A percentile compares a stretch with the other conserved stretches of the same genome.
phyloP scores from a whole-genome alignment of 306 rosid species.

The Comarum palustre region DNA sequence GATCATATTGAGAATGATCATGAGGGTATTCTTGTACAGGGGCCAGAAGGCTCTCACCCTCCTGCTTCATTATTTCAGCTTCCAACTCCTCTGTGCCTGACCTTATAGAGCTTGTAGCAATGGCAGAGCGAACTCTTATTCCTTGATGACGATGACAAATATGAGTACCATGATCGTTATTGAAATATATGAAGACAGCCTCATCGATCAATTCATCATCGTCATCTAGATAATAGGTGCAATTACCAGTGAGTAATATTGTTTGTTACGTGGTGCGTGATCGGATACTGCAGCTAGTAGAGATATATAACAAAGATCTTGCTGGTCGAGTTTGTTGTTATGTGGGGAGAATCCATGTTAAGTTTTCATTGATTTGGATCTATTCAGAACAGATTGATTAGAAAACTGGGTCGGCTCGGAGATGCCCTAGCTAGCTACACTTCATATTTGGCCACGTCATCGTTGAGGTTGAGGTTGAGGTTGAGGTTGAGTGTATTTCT shows the following conservation, averaged over 20 bases:
- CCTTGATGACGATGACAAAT: background rate
- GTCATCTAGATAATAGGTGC: background rate
- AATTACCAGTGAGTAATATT: background rate
- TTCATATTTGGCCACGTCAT: background rate
- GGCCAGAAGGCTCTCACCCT: constrained; percentile 27
- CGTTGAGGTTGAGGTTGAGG: background rate
- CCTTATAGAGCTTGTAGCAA: background rate
- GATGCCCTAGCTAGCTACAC: background rate
- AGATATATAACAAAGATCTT: background rate
- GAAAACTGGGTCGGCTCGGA: constrained; percentile 8
- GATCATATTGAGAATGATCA: background rate
- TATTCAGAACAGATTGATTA: background rate
- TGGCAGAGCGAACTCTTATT: background rate
- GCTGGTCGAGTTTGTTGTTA: background rate
- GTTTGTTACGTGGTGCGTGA: background rate
- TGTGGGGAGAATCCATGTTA: background rate
- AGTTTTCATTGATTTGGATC: constrained; percentile 3
- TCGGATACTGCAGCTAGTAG: background rate
- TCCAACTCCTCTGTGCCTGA: background rate
- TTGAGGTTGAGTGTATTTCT: too few species aligned
- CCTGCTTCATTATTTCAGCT: background rate
- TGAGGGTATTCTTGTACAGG: constrained; percentile 25
- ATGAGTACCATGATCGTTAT: background rate
- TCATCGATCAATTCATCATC: background rate
- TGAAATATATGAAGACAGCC: background rate